These are phyloP conservation scores for Emericellopsis terricola DNA, from an alignment of 495 filamentous ascomycete species.

Conservation along the genomic window DNA sequence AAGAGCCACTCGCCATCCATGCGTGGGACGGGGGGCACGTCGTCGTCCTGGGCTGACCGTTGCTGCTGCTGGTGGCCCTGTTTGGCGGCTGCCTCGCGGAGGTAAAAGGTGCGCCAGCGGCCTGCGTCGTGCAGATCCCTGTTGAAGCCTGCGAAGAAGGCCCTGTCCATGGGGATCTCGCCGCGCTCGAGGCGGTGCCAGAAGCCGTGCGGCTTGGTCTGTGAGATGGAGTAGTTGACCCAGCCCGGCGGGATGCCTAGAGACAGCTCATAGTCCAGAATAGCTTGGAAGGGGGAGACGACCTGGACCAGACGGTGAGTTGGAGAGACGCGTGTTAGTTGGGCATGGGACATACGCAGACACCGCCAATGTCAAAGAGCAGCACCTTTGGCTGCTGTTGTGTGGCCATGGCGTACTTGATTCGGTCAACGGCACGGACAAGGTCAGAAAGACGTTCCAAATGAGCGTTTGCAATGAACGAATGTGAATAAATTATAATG, in stretches of 20 bases:
- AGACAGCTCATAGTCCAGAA: slow-evolving; percentile 68
- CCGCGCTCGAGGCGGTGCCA: slow-evolving; percentile 77
- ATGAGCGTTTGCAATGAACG: too few relatives aligned
- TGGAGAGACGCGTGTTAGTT: not conserved
- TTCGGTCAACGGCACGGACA: too few relatives aligned
- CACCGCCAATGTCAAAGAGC: slow-evolving; percentile 92
- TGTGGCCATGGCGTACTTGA: slow-evolving; percentile 15
- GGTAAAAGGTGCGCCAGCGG: slow-evolving; percentile 43
- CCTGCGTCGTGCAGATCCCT: slow-evolving; percentile 44
- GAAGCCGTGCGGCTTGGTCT: slow-evolving; percentile 56
- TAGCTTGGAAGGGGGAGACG: slow-evolving; percentile 78
- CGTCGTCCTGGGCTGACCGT: slow-evolving; percentile 16
- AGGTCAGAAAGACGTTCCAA: too few relatives aligned
- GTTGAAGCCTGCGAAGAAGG: slow-evolving; percentile 65
- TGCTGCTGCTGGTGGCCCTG: too few relatives aligned
- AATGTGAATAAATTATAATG: too few relatives aligned
- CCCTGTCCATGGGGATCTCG: slow-evolving; percentile 47
- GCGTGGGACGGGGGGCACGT: slow-evolving; percentile 44
- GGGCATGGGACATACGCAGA: slow-evolving; percentile 52
- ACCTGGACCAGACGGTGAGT: slow-evolving; percentile 34
- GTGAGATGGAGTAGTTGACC: slow-evolving; percentile 78
- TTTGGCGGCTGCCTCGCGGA: too few relatives aligned
- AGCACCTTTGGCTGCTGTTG: slow-evolving; percentile 50
- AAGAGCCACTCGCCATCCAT: slow-evolving; percentile 73
- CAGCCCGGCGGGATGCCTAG: slow-evolving; percentile 67